These are phyloP conservation scores for Phytophthora podocarpi DNA, from an alignment of 352 stramenopile species.

Conservation along the genomic window DNA sequence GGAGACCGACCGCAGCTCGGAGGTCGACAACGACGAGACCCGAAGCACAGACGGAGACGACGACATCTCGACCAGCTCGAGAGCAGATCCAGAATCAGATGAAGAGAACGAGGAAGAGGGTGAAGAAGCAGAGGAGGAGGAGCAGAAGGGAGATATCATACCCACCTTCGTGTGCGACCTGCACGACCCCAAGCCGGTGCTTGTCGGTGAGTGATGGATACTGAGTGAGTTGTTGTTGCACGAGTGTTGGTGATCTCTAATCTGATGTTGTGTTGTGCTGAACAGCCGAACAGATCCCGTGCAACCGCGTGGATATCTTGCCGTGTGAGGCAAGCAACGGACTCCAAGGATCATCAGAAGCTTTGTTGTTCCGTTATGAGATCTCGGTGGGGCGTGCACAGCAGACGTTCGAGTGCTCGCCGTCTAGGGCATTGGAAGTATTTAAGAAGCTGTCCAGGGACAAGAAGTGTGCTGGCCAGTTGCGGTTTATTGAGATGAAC, in stretches of 20 bases:
- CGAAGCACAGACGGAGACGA: constrained; percentile 37
- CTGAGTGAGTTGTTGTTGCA: not conserved
- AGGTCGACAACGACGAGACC: constrained; percentile 37
- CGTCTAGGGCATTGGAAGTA: constrained; percentile 57
- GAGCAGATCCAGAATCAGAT: constrained; percentile 31
- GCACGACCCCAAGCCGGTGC: constrained; percentile 76
- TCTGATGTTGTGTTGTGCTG: constrained; percentile 9
- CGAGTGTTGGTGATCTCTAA: constrained; percentile 5
- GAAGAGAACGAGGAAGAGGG: constrained; percentile 31
- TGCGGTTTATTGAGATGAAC: constrained; percentile 75
- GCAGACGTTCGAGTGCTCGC: constrained; percentile 70
- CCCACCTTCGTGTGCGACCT: constrained; percentile 79
- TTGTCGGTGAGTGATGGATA: constrained; percentile 47
- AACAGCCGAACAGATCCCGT: constrained; percentile 67
- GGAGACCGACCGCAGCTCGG: constrained; percentile 49
- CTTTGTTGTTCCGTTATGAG: constrained; percentile 61
- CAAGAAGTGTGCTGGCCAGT: constrained; percentile 48
- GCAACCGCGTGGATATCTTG: constrained; percentile 61
- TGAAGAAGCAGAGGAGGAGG: constrained; percentile 29
- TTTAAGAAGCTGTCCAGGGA: constrained; percentile 65
- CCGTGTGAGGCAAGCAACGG: constrained; percentile 35
- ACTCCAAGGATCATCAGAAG: not conserved
- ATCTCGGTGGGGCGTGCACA: constrained; percentile 62
- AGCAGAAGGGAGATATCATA: constrained; percentile 39
- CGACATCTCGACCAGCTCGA: constrained; percentile 32